Evolutionary conservation across 2,329 filamentous ascomycete genomes (phyloP), one percentile per base, ranked within the genome.

Genomic region (Lasiodiplodia citricola): DNA sequence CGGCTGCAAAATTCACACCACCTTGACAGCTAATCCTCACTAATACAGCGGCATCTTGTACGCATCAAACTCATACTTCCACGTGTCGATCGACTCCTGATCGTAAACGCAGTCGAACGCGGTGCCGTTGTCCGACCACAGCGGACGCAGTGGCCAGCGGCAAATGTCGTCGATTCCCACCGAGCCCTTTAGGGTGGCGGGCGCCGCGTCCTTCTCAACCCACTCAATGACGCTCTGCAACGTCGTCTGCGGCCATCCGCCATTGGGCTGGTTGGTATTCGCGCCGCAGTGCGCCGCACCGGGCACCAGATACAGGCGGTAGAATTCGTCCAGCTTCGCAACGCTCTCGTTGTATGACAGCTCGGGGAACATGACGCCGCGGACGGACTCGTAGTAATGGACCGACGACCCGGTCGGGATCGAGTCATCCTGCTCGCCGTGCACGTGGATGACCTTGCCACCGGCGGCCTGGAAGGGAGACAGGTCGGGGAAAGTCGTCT

Each of bases 371-470:
- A 87, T 86, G 75, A 83, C 78, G 3, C 72, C 72, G 47, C 83
- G 82, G 41, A 88, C 86, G 2, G 84, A 83, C 67, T 88, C 80
- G 76, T 82, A 84, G 79, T 88, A 89, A 72, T 82, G 84, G 0
- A 87, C 82, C 0, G 85, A 87, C 0, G 85, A 86, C 5, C 80
- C 85, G 1, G 86, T 75, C 1, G 86, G 86, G 69, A 89, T 79
- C 7, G 80, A 83, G 18, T 80, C 75, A 74, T 88, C 87, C 0
- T 83, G 84, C 75, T 88, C 86, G 63, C 65, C 86, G 75, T 89
- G 87, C 77, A 83, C 87, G 74, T 88, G 86, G 7, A 89, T 76
- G 3, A 89, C 76, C 75, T 89, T 89, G 64, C 85, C 86, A 38
- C 86, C 86, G 0, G 79, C 73, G 2, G 78, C 67, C 38, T 84